Conservation (phyloP, 495 filamentous ascomycete genomes). For the Annulohypoxylon maeteangense region DNA sequence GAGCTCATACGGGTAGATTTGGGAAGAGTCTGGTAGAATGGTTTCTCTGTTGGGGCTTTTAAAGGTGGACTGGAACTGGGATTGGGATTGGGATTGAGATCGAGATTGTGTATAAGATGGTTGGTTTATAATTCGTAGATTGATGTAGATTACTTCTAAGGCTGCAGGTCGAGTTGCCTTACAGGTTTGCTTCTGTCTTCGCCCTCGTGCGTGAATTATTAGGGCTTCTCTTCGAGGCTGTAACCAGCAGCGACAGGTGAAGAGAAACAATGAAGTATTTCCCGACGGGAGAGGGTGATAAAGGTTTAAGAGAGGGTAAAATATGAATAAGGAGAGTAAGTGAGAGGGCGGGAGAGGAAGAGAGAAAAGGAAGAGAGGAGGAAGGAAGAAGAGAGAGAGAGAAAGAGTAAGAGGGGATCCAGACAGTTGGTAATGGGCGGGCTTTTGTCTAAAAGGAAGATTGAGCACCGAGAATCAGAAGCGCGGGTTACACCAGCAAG, state of each 20-base stretch:
- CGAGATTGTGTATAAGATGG: background rate
- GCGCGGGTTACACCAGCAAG: conserved; percentile 41
- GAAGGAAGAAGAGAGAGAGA: conserved; percentile 7
- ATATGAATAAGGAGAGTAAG: conserved; percentile 19
- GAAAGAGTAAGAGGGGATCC: conserved; percentile 47
- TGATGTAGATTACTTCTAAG: conserved; percentile 6
- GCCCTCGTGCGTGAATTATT: conserved; percentile 40
- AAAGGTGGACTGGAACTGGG: too few relatives aligned
- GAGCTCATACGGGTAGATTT: conserved; percentile 7
- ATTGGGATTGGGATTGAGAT: too few relatives aligned
- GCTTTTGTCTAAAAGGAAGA: conserved; percentile 34
- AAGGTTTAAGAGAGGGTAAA: conserved; percentile 27
- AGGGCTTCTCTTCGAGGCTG: conserved; percentile 52
- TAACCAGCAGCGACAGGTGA: conserved; percentile 56
- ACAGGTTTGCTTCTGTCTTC: background rate
- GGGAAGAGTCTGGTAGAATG: background rate
- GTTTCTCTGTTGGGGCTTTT: background rate
- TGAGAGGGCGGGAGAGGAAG: conserved; percentile 24
- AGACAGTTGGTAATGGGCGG: conserved; percentile 47
- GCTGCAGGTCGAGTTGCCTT: background rate
- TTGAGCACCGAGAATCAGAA: conserved; percentile 37
- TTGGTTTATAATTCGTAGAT: background rate
- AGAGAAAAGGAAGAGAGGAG: conserved; percentile 25
- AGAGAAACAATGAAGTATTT: conserved; percentile 51
- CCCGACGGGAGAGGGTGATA: background rate